phyloP scores from a whole-genome alignment of 257 asterid genomes.

The Petrea volubilis region DNA sequence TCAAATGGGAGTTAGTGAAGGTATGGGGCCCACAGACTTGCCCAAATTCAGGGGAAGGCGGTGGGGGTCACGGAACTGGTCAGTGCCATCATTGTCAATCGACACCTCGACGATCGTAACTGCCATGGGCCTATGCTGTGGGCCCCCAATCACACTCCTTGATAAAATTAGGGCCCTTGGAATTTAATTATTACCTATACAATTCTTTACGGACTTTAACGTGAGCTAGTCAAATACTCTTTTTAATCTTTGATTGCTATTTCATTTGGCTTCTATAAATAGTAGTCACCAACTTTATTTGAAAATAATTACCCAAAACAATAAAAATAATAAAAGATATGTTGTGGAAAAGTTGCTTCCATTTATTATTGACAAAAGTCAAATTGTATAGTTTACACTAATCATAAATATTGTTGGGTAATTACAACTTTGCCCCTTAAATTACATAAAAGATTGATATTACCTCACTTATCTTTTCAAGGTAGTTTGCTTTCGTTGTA shows the following conservation, averaged over 20 bases:
- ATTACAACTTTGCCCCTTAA: too few relatives aligned
- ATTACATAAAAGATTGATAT: too few relatives aligned
- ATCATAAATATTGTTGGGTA: too few relatives aligned
- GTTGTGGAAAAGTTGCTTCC: too few relatives aligned
- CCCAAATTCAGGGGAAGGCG: not conserved
- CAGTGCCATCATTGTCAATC: constrained; percentile 15
- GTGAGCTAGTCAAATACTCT: not conserved
- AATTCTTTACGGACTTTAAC: not conserved
- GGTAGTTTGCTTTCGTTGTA: too few relatives aligned
- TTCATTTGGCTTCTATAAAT: not conserved
- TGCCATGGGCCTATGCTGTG: constrained; percentile 7
- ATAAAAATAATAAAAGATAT: too few relatives aligned
- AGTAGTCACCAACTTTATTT: not conserved
- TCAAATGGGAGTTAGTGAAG: constrained; percentile 23
- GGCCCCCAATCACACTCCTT: constrained; percentile 14
- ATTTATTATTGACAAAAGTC: too few relatives aligned
- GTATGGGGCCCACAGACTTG: constrained; percentile 25
- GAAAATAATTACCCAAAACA: too few relatives aligned
- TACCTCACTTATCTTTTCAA: too few relatives aligned
- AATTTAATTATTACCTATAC: not conserved
- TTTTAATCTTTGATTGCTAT: not conserved
- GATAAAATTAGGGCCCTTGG: not conserved
- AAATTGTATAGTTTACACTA: too few relatives aligned
- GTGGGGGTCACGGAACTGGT: constrained; percentile 35
- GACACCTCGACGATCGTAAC: not conserved